A percentile compares a stretch with the other conserved stretches of the same genome.
These are phyloP conservation scores for Piloderma croceum DNA, from an alignment of 768 basidiomycete genomes.

Conservation along the genomic window DNA sequence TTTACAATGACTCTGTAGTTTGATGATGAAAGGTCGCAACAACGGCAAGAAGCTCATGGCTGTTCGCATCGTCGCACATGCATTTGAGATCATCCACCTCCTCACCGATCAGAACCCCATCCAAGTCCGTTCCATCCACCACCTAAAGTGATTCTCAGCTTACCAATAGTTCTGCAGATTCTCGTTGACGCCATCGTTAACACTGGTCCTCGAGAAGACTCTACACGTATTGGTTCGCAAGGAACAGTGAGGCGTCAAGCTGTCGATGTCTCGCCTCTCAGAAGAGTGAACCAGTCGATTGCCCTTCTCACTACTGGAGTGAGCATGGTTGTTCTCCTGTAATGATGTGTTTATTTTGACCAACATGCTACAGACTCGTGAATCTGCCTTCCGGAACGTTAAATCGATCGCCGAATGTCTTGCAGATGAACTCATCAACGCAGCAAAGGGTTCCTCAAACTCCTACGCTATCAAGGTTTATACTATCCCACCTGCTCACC, in stretches of 20 bases:
- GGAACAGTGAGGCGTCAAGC: constrained; percentile 99
- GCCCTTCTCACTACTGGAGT: constrained; percentile 94
- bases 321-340: constrained; percentile 28
- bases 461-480: constrained; percentile 98
- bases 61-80: constrained; percentile 98
- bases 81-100: constrained; percentile 99
- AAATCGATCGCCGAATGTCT: constrained; percentile 99
- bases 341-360: neutral
- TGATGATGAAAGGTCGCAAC: constrained; percentile 99
- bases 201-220: constrained; percentile 99
- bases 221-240: constrained; percentile 98
- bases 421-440: constrained; percentile 99
- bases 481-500: constrained; percentile 2
- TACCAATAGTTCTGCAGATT: constrained; percentile 41
- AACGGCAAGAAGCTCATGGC: constrained; percentile 99
- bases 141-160: neutral
- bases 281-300: constrained; percentile 96
- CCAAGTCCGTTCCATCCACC: constrained; percentile 54
- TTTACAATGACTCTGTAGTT: constrained; percentile 36
- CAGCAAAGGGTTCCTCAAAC: constrained; percentile 99
- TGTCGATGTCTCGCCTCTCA: constrained; percentile 97
- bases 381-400: constrained; percentile 99
- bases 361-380: constrained; percentile 68
- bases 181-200: constrained; percentile 98
- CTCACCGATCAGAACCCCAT: constrained; percentile 99